phyloP scores from a whole-genome alignment of 352 stramenopile species.

The Thalassiosira exigua region DNA sequence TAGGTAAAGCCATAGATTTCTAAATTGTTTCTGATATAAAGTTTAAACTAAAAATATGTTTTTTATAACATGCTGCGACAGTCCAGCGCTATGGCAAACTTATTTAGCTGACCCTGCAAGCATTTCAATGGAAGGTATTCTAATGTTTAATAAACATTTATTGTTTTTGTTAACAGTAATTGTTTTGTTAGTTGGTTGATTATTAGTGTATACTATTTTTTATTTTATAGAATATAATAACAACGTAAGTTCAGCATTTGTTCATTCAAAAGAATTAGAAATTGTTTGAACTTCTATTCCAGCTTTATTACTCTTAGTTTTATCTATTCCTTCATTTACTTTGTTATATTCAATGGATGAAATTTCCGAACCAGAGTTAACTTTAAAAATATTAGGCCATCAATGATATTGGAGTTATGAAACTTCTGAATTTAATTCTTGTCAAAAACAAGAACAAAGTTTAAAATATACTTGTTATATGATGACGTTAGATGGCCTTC shows the following conservation, averaged over 20 bases:
- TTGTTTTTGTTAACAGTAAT: slow-evolving; percentile 45
- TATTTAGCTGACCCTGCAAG: slow-evolving; percentile 43
- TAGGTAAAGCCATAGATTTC: too few species aligned
- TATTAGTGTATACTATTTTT: slow-evolving; percentile 52
- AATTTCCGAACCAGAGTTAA: slow-evolving; percentile 53
- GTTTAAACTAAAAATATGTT: slow-evolving; percentile 29
- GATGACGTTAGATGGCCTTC: slow-evolving; percentile 41
- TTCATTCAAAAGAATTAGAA: slow-evolving; percentile 42
- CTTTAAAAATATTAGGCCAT: slow-evolving; percentile 51
- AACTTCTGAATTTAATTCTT: slow-evolving; percentile 35
- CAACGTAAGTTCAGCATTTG: slow-evolving; percentile 63
- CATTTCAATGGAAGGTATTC: slow-evolving; percentile 43
- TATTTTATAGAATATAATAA: slow-evolving; percentile 55
- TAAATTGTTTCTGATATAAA: too few species aligned
- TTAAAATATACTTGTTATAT: slow-evolving; percentile 35
- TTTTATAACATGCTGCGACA: slow-evolving; percentile 54
- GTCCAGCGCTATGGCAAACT: slow-evolving; percentile 50
- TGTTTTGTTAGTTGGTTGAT: slow-evolving; percentile 57
- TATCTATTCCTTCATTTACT: slow-evolving; percentile 31
- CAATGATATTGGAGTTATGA: slow-evolving; percentile 48
- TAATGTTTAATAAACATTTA: slow-evolving; percentile 53
- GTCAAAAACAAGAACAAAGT: slow-evolving; percentile 33
- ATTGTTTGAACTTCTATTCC: slow-evolving; percentile 39
- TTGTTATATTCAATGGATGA: slow-evolving; percentile 52
- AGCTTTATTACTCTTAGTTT: slow-evolving; percentile 37